Conservation (phyloP, 2,329 filamentous ascomycete species). For the Thielaviopsis populi region DNA sequence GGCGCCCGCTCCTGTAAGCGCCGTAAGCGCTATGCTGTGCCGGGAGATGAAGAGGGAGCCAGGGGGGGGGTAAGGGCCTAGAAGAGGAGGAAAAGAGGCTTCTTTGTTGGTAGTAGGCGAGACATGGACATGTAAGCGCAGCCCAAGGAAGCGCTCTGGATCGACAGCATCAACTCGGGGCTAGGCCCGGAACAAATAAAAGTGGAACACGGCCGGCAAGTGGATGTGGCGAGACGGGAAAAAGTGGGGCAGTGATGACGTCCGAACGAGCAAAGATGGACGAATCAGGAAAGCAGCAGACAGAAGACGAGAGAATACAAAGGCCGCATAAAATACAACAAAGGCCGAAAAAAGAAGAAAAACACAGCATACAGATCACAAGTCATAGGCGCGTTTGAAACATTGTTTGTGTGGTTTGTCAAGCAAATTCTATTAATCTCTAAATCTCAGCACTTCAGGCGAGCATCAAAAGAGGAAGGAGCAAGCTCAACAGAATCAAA, state of each 20-base stretch:
- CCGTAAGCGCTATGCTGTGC: too few species aligned
- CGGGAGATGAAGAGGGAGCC: not conserved
- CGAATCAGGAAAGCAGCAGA: too few species aligned
- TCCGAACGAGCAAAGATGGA: too few species aligned
- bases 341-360: not conserved
- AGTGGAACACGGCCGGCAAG: not conserved
- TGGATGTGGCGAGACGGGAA: not conserved
- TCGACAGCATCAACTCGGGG: not conserved
- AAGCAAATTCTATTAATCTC: slow-evolving; percentile 4
- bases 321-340: not conserved
- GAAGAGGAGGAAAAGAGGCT: not conserved
- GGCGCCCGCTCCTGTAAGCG: too few species aligned
- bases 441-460: not conserved
- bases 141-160: not conserved
- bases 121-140: not conserved
- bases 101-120: not conserved
- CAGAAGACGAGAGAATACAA: not conserved
- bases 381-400: not conserved
- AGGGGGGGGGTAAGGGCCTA: not conserved
- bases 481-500: not conserved
- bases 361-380: not conserved
- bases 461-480: slow-evolving; percentile 2
- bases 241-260: not conserved
- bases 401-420: not conserved
- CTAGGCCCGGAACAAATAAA: not conserved